A percentile compares a stretch with the other conserved stretches of the same genome.
These are phyloP conservation scores for Cercospora zeina DNA, from an alignment of 2,329 filamentous ascomycete genomes.

Conservation along the genomic window DNA sequence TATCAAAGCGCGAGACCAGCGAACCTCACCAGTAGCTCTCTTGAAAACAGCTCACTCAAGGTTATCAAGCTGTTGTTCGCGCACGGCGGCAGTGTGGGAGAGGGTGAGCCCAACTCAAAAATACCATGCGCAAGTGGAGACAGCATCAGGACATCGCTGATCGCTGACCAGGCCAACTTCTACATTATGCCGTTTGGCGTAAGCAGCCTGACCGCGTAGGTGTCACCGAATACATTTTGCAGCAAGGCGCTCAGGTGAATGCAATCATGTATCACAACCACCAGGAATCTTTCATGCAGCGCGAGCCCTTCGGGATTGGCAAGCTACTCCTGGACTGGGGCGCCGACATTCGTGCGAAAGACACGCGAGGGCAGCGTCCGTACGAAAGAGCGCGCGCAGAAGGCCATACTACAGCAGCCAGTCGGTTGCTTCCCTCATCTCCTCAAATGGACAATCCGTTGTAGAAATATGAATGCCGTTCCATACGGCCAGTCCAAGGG, in stretches of 20 bases:
- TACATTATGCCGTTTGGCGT: slow-evolving; percentile 12
- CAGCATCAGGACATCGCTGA: neutral
- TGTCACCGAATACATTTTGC: slow-evolving; percentile 3
- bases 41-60: neutral
- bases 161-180: slow-evolving; percentile 4
- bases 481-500: no score
- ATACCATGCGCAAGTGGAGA: neutral
- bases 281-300: neutral
- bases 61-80: slow-evolving; percentile 14
- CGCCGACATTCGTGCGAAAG: neutral
- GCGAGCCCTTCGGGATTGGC: slow-evolving; percentile 10
- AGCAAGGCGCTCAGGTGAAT: slow-evolving; percentile 6
- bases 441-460: no score
- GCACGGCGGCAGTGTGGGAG: slow-evolving; percentile 7
- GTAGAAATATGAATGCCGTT: no score
- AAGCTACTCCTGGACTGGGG: slow-evolving; percentile 4
- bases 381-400: slow-evolving; percentile 4
- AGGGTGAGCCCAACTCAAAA: neutral
- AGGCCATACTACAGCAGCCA: neutral
- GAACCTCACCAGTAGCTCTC: no score
- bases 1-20: no score
- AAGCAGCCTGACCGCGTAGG: slow-evolving; percentile 1
- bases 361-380: slow-evolving; percentile 2
- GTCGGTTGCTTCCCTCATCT: neutral
- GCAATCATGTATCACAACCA: slow-evolving; percentile 9